These are phyloP conservation scores for Clonostachys rhizophaga DNA, from an alignment of 2,329 filamentous ascomycete species.

Conservation along the genomic window DNA sequence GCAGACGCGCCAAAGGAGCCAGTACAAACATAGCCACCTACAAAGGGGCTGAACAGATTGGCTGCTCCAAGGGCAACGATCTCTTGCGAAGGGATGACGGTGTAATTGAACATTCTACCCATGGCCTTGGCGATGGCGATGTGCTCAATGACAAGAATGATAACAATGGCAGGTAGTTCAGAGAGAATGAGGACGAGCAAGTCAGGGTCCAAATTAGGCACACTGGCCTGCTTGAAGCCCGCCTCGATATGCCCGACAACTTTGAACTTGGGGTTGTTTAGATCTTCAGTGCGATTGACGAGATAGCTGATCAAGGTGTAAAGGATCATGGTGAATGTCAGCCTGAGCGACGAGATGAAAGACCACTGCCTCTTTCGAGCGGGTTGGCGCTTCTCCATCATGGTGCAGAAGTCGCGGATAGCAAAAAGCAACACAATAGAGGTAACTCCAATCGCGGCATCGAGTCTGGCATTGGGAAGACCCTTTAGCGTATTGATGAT, in stretches of 20 bases:
- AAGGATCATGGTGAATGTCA: slow-evolving; percentile 70
- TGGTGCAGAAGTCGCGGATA: slow-evolving; percentile 56
- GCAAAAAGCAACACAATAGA: slow-evolving; percentile 62
- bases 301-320: slow-evolving; percentile 72
- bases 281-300: slow-evolving; percentile 48
- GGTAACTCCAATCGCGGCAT: slow-evolving; percentile 69
- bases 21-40: slow-evolving; percentile 48
- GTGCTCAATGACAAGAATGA: slow-evolving; percentile 77
- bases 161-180: slow-evolving; percentile 66
- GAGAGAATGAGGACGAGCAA: slow-evolving; percentile 54
- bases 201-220: slow-evolving; percentile 48
- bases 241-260: slow-evolving; percentile 63
- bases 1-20: slow-evolving; percentile 62
- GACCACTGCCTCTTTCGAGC: slow-evolving; percentile 61
- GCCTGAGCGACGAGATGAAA: slow-evolving; percentile 68
- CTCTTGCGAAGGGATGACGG: slow-evolving; percentile 74
- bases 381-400: slow-evolving; percentile 57
- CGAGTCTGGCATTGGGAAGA: slow-evolving; percentile 42
- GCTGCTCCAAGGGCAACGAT: slow-evolving; percentile 72
- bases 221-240: slow-evolving; percentile 60
- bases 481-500: slow-evolving; percentile 35
- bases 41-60: slow-evolving; percentile 71
- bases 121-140: slow-evolving; percentile 84
- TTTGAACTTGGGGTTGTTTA: slow-evolving; percentile 48
- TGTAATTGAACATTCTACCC: slow-evolving; percentile 74